phyloP scores from a whole-genome alignment of 768 basidiomycete genomes.

The Boletellus emodensis region DNA sequence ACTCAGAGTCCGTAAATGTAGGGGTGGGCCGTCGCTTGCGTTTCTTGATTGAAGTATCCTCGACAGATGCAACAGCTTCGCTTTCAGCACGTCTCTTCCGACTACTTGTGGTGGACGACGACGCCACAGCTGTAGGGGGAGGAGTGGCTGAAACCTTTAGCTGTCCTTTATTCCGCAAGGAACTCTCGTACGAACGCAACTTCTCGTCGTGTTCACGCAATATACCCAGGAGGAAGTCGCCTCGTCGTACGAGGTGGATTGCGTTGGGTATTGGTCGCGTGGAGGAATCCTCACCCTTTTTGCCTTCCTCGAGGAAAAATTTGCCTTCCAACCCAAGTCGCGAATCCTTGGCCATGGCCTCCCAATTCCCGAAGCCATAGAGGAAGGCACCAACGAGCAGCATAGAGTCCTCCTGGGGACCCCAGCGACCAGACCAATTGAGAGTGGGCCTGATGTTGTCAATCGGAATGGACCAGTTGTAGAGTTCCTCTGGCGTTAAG shows the following conservation, averaged over 20 bases:
- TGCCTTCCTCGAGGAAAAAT: constrained; percentile 97
- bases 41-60: constrained; percentile 63
- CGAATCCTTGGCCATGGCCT: constrained; percentile 85
- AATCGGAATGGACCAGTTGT: constrained; percentile 84
- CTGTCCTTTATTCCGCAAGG: constrained; percentile 65
- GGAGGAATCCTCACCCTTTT: constrained; percentile 84
- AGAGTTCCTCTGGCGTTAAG: constrained; percentile 59
- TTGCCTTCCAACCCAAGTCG: constrained; percentile 83
- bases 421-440: constrained; percentile 97
- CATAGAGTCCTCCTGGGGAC: constrained; percentile 87
- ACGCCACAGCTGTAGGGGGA: constrained; percentile 66
- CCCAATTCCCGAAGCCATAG: constrained; percentile 97
- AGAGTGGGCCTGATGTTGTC: constrained; percentile 92
- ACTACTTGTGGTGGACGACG: constrained; percentile 55
- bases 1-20: constrained; percentile 92
- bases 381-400: constrained; percentile 89
- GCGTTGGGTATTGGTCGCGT: constrained; percentile 93
- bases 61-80: constrained; percentile 78
- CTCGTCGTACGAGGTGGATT: constrained; percentile 95
- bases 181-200: constrained; percentile 82
- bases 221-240: constrained; percentile 86
- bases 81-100: constrained; percentile 80
- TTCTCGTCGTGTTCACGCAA: constrained; percentile 88
- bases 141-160: constrained; percentile 72
- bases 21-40: constrained; percentile 94